phyloP scores from a whole-genome alignment of 139 green algal species.

The Picochlorum sp. region DNA sequence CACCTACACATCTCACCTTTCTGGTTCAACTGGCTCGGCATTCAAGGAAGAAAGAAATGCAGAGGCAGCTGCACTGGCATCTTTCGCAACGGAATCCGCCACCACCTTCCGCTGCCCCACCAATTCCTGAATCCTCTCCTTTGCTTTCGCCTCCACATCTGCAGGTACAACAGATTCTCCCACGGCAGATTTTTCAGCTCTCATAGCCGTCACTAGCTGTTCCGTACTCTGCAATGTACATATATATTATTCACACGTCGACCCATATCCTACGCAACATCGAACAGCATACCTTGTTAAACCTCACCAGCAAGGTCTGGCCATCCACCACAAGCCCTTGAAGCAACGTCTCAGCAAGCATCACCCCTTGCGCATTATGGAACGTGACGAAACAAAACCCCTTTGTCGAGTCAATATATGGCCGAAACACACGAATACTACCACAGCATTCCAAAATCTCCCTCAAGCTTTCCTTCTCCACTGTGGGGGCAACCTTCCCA shows the following conservation, averaged over 20 bases:
- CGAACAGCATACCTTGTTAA: constrained; percentile 48
- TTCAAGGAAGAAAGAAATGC: constrained; percentile 29
- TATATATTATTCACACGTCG: constrained; percentile 17
- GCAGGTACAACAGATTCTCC: constrained; percentile 6
- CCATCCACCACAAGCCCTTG: constrained; percentile 67
- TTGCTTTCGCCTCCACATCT: constrained; percentile 7
- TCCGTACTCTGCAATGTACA: neutral
- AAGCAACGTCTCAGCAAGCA: constrained; percentile 57
- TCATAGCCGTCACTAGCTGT: neutral
- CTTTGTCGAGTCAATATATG: constrained; percentile 66
- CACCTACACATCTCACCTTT: neutral
- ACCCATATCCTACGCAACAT: constrained; percentile 54
- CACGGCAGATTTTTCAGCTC: neutral
- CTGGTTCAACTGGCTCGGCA: neutral
- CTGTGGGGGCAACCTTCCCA: constrained; percentile 75
- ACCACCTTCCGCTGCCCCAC: constrained; percentile 8
- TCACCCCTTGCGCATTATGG: constrained; percentile 57
- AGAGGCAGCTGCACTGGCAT: constrained; percentile 24
- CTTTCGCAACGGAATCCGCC: constrained; percentile 9
- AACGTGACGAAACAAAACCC: constrained; percentile 91
- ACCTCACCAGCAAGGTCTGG: constrained; percentile 74
- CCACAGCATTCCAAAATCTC: constrained; percentile 78
- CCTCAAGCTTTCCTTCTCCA: constrained; percentile 54
- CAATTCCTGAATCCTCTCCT: constrained; percentile 17
- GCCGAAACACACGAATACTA: constrained; percentile 76